Percentiles rank a stretch among this genome's conserved stretches.
Conservation (phyloP, 2,329 filamentous ascomycete genomes). For the Fusarium xyrophilum region DNA sequence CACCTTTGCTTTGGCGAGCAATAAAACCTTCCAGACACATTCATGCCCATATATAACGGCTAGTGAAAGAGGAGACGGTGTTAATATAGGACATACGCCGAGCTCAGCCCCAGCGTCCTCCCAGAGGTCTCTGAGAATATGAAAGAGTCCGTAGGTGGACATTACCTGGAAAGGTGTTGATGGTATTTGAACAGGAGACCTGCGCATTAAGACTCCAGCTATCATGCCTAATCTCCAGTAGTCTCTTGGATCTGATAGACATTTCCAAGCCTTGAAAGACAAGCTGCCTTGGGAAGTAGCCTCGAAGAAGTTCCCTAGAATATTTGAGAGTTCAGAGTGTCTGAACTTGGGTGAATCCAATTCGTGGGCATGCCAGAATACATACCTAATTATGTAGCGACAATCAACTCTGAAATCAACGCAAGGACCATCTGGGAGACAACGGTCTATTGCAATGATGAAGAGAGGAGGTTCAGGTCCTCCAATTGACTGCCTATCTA, state of each 20-base stretch:
- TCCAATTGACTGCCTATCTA: no score
- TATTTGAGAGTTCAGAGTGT: accelerated
- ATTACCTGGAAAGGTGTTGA: background rate
- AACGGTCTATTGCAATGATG: accelerated
- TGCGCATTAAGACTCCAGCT: no score
- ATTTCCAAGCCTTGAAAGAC: accelerated
- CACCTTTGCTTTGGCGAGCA: background rate
- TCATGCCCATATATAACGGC: accelerated
- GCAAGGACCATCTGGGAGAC: accelerated
- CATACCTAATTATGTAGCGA: accelerated
- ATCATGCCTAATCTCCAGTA: no score
- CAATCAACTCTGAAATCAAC: accelerated
- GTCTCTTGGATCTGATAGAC: no score
- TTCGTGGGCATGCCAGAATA: accelerated
- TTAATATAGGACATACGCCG: accelerated
- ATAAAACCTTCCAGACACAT: background rate
- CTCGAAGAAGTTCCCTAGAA: accelerated
- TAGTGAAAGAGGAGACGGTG: background rate
- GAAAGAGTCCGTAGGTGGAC: accelerated
- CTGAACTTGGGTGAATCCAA: accelerated
- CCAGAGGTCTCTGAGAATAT: accelerated
- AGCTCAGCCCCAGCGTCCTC: accelerated
- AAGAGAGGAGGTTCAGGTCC: no score
- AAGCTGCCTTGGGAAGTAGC: accelerated
- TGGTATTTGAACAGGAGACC: no score